These are phyloP conservation scores for Cylindrotheca fusiformis DNA, from an alignment of 108 stramenopile genomes.

Conservation along the genomic window DNA sequence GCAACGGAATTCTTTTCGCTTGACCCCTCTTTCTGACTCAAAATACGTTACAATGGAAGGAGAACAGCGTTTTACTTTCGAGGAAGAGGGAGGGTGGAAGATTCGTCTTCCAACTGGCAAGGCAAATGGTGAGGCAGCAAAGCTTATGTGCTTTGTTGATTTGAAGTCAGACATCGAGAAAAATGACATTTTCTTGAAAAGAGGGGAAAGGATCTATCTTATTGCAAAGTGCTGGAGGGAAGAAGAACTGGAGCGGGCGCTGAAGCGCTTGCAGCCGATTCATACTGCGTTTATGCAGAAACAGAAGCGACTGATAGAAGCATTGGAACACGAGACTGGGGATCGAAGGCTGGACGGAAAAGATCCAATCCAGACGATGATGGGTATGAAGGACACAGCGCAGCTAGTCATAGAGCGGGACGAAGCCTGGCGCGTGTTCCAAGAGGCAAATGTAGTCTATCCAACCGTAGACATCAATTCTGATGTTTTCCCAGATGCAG, in stretches of 20 bases:
- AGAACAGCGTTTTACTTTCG: slow-evolving; percentile 48
- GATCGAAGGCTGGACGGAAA: slow-evolving; percentile 75
- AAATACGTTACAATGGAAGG: slow-evolving; percentile 57
- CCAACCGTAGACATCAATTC: not conserved
- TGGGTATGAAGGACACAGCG: slow-evolving; percentile 11
- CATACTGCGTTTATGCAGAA: slow-evolving; percentile 28
- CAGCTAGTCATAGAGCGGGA: slow-evolving; percentile 30
- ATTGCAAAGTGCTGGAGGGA: slow-evolving; percentile 54
- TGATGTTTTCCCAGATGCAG: not conserved
- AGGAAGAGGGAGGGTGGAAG: slow-evolving; percentile 63
- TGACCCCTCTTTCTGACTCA: slow-evolving; percentile 5
- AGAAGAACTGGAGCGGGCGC: slow-evolving; percentile 37
- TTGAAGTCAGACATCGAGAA: slow-evolving; percentile 22
- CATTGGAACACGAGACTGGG: slow-evolving; percentile 56
- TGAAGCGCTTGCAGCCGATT: slow-evolving; percentile 36
- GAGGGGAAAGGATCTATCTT: slow-evolving; percentile 46
- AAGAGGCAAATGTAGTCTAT: slow-evolving; percentile 19
- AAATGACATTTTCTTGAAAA: slow-evolving; percentile 47
- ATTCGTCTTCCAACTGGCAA: slow-evolving; percentile 35
- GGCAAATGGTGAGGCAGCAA: slow-evolving; percentile 48
- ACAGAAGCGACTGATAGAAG: slow-evolving; percentile 42
- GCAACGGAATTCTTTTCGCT: slow-evolving; percentile 2
- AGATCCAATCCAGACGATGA: slow-evolving; percentile 41
- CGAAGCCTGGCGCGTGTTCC: slow-evolving; percentile 28
- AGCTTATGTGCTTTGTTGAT: slow-evolving; percentile 48